These are phyloP conservation scores for Penicillium sp. DNA, from an alignment of 2,329 filamentous ascomycete species.

Conservation along the genomic window DNA sequence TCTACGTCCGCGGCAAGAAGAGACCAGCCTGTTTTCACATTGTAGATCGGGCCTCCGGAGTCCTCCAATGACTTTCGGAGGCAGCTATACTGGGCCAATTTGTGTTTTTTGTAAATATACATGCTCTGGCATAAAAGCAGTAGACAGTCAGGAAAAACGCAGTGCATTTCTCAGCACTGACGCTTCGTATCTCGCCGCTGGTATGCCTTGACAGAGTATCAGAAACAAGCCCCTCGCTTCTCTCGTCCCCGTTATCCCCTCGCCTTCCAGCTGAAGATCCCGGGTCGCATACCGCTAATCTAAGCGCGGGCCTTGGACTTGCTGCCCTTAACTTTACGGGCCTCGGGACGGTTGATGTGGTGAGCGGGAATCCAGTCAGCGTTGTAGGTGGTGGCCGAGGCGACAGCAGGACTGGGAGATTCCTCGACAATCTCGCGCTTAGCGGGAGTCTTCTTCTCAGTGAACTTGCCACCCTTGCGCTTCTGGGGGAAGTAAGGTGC, in stretches of 20 bases:
- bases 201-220: slow-evolving; percentile 3
- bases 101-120: slow-evolving; percentile 18
- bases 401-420: slow-evolving; percentile 65
- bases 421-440: slow-evolving; percentile 72
- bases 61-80: slow-evolving; percentile 2
- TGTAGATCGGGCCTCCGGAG: slow-evolving; percentile 2
- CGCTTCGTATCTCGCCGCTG: background rate
- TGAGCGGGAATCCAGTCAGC: slow-evolving; percentile 91
- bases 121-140: slow-evolving; percentile 12
- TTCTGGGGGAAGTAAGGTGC: slow-evolving; percentile 92
- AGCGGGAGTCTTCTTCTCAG: slow-evolving; percentile 44
- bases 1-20: background rate
- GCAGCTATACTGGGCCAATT: slow-evolving; percentile 11
- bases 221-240: slow-evolving; percentile 8
- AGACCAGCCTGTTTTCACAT: slow-evolving; percentile 1
- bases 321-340: slow-evolving; percentile 60
- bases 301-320: slow-evolving; percentile 42
- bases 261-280: slow-evolving; percentile 1
- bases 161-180: slow-evolving; percentile 22
- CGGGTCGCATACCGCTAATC: slow-evolving; percentile 12
- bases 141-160: slow-evolving; percentile 2
- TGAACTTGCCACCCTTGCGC: slow-evolving; percentile 28
- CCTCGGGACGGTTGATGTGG: slow-evolving; percentile 84
- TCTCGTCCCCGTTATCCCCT: slow-evolving; percentile 7
- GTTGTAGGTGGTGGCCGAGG: slow-evolving; percentile 76